These are phyloP conservation scores for Curvularia hawaiiensis DNA, from an alignment of 2,329 filamentous ascomycete genomes.

Conservation along the genomic window DNA sequence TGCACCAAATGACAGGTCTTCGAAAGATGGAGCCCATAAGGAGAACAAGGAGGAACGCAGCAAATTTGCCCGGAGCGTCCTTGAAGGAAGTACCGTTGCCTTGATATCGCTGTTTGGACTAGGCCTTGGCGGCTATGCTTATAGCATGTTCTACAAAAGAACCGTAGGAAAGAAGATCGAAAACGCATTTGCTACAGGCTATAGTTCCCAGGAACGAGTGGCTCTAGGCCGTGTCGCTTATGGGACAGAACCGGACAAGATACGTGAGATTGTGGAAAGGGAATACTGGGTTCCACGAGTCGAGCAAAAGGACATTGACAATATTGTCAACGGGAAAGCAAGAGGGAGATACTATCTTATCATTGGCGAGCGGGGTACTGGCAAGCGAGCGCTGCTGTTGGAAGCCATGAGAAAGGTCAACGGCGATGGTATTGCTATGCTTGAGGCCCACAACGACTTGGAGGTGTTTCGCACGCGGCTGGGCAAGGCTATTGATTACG, in stretches of 20 bases:
- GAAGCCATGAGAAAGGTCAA: slow-evolving; percentile 92
- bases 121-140: slow-evolving; percentile 42
- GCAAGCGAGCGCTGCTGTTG: slow-evolving; percentile 92
- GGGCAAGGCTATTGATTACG: slow-evolving; percentile 92
- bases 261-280: slow-evolving; percentile 45
- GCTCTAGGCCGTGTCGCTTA: slow-evolving; percentile 38
- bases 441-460: slow-evolving; percentile 91
- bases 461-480: slow-evolving; percentile 93
- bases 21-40: background rate
- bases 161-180: slow-evolving; percentile 41
- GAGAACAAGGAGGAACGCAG: slow-evolving; percentile 28
- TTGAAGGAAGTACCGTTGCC: slow-evolving; percentile 45
- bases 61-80: slow-evolving; percentile 39
- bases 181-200: slow-evolving; percentile 42
- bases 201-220: slow-evolving; percentile 43
- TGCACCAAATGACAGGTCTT: background rate
- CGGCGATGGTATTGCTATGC: slow-evolving; percentile 88
- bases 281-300: slow-evolving; percentile 81
- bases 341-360: slow-evolving; percentile 88
- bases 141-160: slow-evolving; percentile 42
- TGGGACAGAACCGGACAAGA: slow-evolving; percentile 31
- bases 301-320: slow-evolving; percentile 79
- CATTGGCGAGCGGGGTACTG: slow-evolving; percentile 92
- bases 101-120: slow-evolving; percentile 42
- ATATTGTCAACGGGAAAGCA: slow-evolving; percentile 75